A percentile compares a stretch with the other conserved stretches of the same genome.
These are phyloP conservation scores for Aspergillus ruber DNA, from an alignment of 2,329 filamentous ascomycete genomes.

Conservation along the genomic window DNA sequence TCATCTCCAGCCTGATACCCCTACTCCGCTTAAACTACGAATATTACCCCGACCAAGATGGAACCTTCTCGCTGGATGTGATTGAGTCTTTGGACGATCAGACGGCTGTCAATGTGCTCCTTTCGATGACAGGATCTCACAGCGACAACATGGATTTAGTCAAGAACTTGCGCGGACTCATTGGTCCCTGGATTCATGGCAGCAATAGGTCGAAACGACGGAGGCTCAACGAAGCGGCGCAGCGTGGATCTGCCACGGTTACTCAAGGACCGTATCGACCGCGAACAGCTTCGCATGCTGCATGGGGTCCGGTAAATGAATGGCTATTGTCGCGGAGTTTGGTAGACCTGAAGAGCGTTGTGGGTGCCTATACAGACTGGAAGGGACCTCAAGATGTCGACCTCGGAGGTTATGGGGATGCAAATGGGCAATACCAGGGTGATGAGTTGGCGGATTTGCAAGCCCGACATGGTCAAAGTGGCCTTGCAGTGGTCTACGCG, in stretches of 20 bases:
- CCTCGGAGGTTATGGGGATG: constrained; percentile 47
- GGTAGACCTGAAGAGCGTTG: constrained; percentile 44
- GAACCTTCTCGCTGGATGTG: constrained; percentile 42
- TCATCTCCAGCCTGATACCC: constrained; percentile 54
- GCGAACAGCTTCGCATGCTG: constrained; percentile 24
- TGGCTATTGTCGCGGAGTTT: constrained; percentile 53
- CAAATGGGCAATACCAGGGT: constrained; percentile 35
- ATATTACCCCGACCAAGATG: constrained; percentile 50
- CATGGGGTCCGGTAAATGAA: constrained; percentile 54
- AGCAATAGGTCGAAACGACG: constrained; percentile 49
- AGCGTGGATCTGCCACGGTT: constrained; percentile 22
- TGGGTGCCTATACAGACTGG: constrained; percentile 51
- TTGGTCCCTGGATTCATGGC: constrained; percentile 60
- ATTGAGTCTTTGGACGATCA: constrained; percentile 48
- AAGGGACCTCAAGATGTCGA: constrained; percentile 55
- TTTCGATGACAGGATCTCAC: constrained; percentile 38
- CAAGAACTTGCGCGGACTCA: constrained; percentile 52
- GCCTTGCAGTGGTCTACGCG: constrained; percentile 54
- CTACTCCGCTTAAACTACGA: constrained; percentile 56
- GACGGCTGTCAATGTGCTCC: constrained; percentile 48
- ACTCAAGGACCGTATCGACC: constrained; percentile 13
- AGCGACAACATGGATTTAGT: constrained; percentile 36
- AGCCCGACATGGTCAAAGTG: constrained; percentile 51
- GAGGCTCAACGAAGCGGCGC: constrained; percentile 34
- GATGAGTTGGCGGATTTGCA: constrained; percentile 39